These are phyloP conservation scores for Xylaria telfairii DNA, from an alignment of 495 filamentous ascomycete genomes.

Conservation along the genomic window DNA sequence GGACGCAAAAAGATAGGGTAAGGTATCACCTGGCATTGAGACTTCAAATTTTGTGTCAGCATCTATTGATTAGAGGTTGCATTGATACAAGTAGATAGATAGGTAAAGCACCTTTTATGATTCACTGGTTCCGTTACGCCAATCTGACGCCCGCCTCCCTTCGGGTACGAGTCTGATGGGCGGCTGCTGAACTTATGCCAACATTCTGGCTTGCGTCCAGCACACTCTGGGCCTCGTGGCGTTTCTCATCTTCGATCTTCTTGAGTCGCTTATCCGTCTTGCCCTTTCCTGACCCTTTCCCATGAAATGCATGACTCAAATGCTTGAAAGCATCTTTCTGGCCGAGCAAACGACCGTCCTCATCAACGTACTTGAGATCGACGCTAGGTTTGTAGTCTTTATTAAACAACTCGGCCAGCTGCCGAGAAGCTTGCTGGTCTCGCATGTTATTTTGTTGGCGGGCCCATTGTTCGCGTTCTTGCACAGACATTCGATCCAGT, in stretches of 20 bases:
- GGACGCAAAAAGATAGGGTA: background rate
- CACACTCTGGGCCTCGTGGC: slow-evolving; percentile 77
- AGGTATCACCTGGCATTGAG: slow-evolving; percentile 16
- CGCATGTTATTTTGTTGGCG: slow-evolving; percentile 84
- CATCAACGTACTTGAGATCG: slow-evolving; percentile 88
- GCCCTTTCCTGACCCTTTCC: slow-evolving; percentile 94
- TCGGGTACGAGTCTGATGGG: slow-evolving; percentile 78
- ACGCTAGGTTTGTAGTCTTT: slow-evolving; percentile 88
- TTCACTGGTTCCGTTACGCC: slow-evolving; percentile 50
- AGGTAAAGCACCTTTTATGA: slow-evolving; percentile 41
- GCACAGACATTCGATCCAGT: slow-evolving; percentile 83
- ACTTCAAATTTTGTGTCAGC: slow-evolving; percentile 19
- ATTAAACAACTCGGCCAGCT: slow-evolving; percentile 83
- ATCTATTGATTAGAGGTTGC: slow-evolving; percentile 31
- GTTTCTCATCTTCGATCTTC: slow-evolving; percentile 96
- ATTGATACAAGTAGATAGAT: slow-evolving; percentile 33
- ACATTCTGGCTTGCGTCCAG: slow-evolving; percentile 82
- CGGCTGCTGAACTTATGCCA: slow-evolving; percentile 82
- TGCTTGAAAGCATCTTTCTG: slow-evolving; percentile 94
- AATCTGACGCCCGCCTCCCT: slow-evolving; percentile 89
- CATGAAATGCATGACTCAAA: slow-evolving; percentile 95
- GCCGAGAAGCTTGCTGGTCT: slow-evolving; percentile 79
- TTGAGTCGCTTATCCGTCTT: slow-evolving; percentile 97
- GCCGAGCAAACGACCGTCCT: slow-evolving; percentile 80
- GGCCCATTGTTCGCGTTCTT: slow-evolving; percentile 90